Conservation (phyloP, 2,329 filamentous ascomycete genomes). For the Beauveria australis region DNA sequence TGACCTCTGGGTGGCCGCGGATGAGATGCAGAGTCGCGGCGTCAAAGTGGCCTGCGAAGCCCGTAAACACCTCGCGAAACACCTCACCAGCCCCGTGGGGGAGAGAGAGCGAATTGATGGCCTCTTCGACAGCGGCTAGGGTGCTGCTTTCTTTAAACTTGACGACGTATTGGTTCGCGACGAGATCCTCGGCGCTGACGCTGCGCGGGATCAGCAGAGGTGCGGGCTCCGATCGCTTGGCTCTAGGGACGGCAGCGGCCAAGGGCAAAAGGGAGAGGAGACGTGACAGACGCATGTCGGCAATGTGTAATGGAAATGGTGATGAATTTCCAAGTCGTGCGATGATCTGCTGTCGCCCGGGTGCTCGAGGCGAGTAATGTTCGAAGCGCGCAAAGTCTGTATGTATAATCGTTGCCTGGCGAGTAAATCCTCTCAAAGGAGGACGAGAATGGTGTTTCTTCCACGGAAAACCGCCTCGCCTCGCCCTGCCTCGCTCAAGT, state of each 20-base stretch:
- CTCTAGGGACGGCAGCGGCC: constrained; percentile 1
- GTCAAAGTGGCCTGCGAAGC: constrained; percentile 14
- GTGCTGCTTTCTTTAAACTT: constrained; percentile 15
- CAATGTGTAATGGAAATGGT: background rate
- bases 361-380: background rate
- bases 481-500: too few relatives aligned
- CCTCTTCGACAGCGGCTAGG: constrained; percentile 7
- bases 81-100: constrained; percentile 12
- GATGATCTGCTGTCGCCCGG: background rate
- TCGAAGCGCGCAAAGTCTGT: background rate
- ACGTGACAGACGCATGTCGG: background rate
- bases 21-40: constrained; percentile 6
- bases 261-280: constrained; percentile 3
- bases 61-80: constrained; percentile 12
- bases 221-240: constrained; percentile 11
- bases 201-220: constrained; percentile 13
- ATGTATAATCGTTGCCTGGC: background rate
- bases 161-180: constrained; percentile 18
- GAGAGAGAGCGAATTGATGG: constrained; percentile 11
- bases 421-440: background rate
- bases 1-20: constrained; percentile 12
- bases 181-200: constrained; percentile 6
- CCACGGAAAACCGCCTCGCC: too few relatives aligned
- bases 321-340: background rate
- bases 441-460: background rate